Evolutionary conservation across 1,284 basidiomycete species (phyloP), one percentile per base, ranked within the genome.

Genomic region (Inonotus obliquus): DNA sequence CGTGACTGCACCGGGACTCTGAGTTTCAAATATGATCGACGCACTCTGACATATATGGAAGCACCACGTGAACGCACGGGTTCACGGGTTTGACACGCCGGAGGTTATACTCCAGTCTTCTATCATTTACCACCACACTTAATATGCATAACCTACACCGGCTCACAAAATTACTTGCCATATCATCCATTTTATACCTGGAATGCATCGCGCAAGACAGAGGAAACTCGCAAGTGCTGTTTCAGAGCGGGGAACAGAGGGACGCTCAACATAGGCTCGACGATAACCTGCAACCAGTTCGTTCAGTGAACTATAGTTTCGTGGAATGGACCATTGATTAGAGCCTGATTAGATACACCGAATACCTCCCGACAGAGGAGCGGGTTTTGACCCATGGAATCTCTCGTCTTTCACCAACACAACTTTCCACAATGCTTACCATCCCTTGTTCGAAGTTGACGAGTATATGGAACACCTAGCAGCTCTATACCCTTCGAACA

Each of bases 391-490:
- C 23, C 41, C 47, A 21, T 59, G 61, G 58, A 41, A 57, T 38
- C 44, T 65, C 21, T 53, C 62, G 10, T 41, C 48, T 5, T 58
- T 64, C 25, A 32, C 49, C 0, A 77, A 76, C 60, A 67, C 73
- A 7, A 74, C 75, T 1, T 87, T 79, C 68, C 84, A 87, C 65
- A 65, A 72, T 1, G 65, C 66, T 1, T 87, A 86, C 68, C 85
- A 85, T 64, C 76, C 81, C 0, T 72, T 84, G 14, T 69, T 72
- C 47, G 84, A 85, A 65, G 77, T 85, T 14, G 73, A 84, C 32
- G 65, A 65, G 1, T 87, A 86, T 69, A 70, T 85, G n/a, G 63
- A 71, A 48, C 73, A 80, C n/a, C 65, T 87, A 7, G 75, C 74
- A 0, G 67, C 62, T 1, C 61, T 75, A 19, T 71, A 79, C 61